Conservation (phyloP, 257 asterid genomes). For the Gentiana dahurica region DNA sequence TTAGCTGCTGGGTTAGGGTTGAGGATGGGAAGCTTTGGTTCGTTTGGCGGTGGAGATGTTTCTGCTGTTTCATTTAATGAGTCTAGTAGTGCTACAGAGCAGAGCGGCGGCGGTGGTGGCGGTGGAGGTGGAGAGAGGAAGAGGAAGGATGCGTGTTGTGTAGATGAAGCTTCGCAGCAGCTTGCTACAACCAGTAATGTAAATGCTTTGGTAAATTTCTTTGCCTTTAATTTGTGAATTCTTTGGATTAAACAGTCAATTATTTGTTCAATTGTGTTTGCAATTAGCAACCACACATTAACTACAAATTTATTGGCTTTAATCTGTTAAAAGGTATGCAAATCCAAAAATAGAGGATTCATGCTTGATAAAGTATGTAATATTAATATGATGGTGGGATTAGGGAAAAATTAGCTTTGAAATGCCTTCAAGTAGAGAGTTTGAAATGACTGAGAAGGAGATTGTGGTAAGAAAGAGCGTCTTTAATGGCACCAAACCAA, state of each 20-base stretch:
- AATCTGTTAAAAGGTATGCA: no score
- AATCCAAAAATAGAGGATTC: no score
- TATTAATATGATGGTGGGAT: no score
- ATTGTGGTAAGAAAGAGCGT: no score
- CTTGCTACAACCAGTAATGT: constrained; percentile 37
- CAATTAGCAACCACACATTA: no score
- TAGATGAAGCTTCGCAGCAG: constrained; percentile 31
- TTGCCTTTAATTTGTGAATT: not conserved
- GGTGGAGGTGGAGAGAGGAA: constrained; percentile 34
- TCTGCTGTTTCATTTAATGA: constrained; percentile 36
- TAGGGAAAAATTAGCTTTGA: no score
- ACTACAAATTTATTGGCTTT: no score
- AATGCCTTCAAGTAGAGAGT: no score
- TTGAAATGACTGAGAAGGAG: no score
- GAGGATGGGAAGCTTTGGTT: constrained; percentile 38
- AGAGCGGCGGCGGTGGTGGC: constrained; percentile 31
- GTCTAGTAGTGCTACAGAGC: constrained; percentile 63
- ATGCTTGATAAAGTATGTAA: no score
- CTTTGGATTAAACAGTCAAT: not conserved
- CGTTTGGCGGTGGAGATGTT: constrained; percentile 17
- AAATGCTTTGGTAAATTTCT: constrained; percentile 37
- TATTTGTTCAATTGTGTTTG: not conserved
- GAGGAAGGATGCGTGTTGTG: constrained; percentile 36
- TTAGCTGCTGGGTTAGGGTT: constrained; percentile 40
- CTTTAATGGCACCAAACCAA: no score